These are phyloP conservation scores for Volvariella volvacea DNA, from an alignment of 1,284 basidiomycete species.

Conservation along the genomic window DNA sequence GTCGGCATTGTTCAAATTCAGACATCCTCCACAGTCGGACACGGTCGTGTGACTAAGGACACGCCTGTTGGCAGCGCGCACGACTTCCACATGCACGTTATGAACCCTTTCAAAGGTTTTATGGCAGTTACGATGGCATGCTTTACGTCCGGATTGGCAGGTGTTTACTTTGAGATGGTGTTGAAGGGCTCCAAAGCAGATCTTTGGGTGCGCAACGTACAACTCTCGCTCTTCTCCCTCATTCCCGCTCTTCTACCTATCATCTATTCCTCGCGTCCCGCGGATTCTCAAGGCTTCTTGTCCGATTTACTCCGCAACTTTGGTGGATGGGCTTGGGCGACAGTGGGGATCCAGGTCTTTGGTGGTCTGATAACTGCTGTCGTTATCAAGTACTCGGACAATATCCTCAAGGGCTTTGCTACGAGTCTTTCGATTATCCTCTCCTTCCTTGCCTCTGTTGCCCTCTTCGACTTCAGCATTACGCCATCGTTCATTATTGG, in stretches of 20 bases:
- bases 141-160: constrained; percentile 95
- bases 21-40: constrained; percentile 20
- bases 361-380: constrained; percentile 90
- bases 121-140: constrained; percentile 86
- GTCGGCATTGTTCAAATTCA: constrained; percentile 93
- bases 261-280: constrained; percentile 46
- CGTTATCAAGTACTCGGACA: constrained; percentile 86
- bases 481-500: constrained; percentile 85
- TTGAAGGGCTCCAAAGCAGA: constrained; percentile 86
- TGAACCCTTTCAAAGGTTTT: constrained; percentile 85
- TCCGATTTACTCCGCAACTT: constrained; percentile 67
- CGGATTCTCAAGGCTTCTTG: constrained; percentile 33
- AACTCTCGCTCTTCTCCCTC: constrained; percentile 91
- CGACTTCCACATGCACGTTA: constrained; percentile 56
- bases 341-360: constrained; percentile 83
- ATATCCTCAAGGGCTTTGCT: constrained; percentile 93
- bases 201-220: constrained; percentile 95
- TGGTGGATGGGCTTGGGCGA: constrained; percentile 90
- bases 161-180: constrained; percentile 98
- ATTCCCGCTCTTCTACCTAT: constrained; percentile 86
- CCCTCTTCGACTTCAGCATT: constrained; percentile 84
- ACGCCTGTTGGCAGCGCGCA: constrained; percentile 45
- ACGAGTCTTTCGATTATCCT: constrained; percentile 91
- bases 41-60: constrained; percentile 12
- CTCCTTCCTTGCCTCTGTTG: constrained; percentile 88